Evolutionary conservation across 148 eudicot species (phyloP).

Genomic region (Selenicereus undatus): DNA sequence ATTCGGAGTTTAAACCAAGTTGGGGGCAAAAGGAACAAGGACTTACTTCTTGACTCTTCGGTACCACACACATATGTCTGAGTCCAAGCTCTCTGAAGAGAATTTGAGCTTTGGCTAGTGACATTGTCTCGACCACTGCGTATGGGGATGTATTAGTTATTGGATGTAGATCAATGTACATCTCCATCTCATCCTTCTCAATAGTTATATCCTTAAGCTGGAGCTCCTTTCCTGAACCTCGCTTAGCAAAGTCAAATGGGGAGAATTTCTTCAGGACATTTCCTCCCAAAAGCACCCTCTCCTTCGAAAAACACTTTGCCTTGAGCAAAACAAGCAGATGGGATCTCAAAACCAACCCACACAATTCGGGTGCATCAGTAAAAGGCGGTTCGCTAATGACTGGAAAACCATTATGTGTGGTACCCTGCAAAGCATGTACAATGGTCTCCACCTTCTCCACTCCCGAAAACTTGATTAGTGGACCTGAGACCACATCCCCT

Average conservation of each 20-base stretch:
- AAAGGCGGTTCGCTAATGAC: conserved; percentile 71
- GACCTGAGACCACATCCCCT: conserved; percentile 66
- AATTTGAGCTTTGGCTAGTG: conserved; percentile 72
- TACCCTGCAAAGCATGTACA: conserved; percentile 40
- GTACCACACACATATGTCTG: conserved; percentile 71
- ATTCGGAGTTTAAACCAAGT: too few relatives aligned
- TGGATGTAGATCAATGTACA: conserved; percentile 82
- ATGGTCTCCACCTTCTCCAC: conserved; percentile 63
- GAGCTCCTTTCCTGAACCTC: conserved; percentile 67
- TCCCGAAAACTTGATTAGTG: conserved; percentile 47
- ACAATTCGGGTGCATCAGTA: conserved; percentile 51
- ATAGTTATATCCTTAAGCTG: conserved; percentile 55
- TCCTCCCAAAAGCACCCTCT: conserved; percentile 28
- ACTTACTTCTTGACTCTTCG: conserved; percentile 60
- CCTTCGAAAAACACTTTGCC: conserved; percentile 49
- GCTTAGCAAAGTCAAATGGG: conserved; percentile 70
- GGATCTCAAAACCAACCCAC: conserved; percentile 68
- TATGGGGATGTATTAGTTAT: conserved; percentile 70
- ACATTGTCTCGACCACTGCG: conserved; percentile 73
- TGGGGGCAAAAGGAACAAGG: background rate
- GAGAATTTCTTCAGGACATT: conserved; percentile 36
- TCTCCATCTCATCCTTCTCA: conserved; percentile 59
- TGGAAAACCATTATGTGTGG: conserved; percentile 69
- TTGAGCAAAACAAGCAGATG: conserved; percentile 67
- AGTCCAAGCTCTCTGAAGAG: conserved; percentile 67